Evolutionary conservation across 164 flowering plant species (phyloP).

Genomic region (Kalanchoe fedtschenkoi): DNA sequence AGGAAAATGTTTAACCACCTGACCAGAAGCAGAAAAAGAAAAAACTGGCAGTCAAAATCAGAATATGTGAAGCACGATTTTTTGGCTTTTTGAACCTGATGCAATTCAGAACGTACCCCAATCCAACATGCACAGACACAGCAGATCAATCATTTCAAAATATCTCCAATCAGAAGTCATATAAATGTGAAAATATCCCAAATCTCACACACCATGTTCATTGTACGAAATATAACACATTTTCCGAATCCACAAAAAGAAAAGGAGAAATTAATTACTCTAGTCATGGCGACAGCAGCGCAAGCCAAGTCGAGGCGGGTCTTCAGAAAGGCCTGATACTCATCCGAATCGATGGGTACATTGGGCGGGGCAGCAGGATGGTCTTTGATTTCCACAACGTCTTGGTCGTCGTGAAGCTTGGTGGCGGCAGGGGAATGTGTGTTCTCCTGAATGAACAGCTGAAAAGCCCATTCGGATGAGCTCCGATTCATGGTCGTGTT

Average conservation of each 20-base stretch:
- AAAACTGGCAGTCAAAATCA: too few relatives aligned
- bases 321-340: constrained; percentile 67
- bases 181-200: neutral
- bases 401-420: constrained; percentile 7
- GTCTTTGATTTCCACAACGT: constrained; percentile 24
- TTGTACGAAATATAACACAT: neutral
- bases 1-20: too few relatives aligned
- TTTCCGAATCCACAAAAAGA: neutral
- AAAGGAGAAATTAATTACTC: constrained; percentile 33
- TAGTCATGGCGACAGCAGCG: constrained; percentile 77
- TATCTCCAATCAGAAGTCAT: neutral
- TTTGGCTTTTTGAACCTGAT: too few relatives aligned
- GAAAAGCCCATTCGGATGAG: constrained; percentile 86
- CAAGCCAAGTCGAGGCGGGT: constrained; percentile 73
- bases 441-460: constrained; percentile 56
- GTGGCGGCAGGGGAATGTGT: neutral
- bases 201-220: too few relatives aligned
- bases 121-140: too few relatives aligned
- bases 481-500: constrained; percentile 69
- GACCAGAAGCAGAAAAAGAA: too few relatives aligned
- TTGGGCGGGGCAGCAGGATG: constrained; percentile 4
- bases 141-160: neutral
- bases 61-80: too few relatives aligned
- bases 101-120: too few relatives aligned
- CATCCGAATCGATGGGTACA: constrained; percentile 49